Base-by-base conservation (phyloP, 805 yeast species). In the Cyberlindnera subsufficiens region DNA sequence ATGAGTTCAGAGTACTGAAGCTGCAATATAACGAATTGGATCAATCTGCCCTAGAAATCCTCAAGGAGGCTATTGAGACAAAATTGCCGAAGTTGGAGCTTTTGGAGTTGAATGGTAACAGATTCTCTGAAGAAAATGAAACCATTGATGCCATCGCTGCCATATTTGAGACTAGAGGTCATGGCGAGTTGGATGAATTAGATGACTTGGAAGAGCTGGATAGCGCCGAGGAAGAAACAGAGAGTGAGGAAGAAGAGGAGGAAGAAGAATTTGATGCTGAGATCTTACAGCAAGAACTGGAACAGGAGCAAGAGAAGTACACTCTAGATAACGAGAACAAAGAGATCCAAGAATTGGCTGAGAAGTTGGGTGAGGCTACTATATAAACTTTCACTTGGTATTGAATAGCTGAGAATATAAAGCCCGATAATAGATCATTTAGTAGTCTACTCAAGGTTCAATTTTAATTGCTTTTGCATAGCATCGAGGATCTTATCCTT, bases 51-150 rank as follows among this genome's bases (percentile, higher is more conserved):
- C 71, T 93, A 53, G 74, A 72, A 39, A 53, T 71, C n/a, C 66
- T 93, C 43, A 72, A 71, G 31, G 67, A 69, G 7, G 80, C 80
- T 16, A 65, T 88, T 39, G 63, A 68, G 16, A 56, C 64, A 16
- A 74, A 75, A 38, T 67, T 91, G 54, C 83, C 84, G 34, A 68
- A 70, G 17, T 71, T 93, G 60, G 69, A 77, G 58, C 41, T 58
- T 9, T 71, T 93, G 51, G 98, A 93, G 69, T 74, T 93, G 51
- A 91, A 93, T 59, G 99, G 99, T 60, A 93, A 93, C 67, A 72
- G 86, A 60, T 84, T 93, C 56, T 86, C 86, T 39, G 98, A 93
- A 63, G 98, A 91, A 51, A 79, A 86, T 34, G 84, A 79, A 45
- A 68, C 74, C 17, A 63, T 93, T 43, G 85, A 78, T 42, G 64